Evolutionary conservation across 495 filamentous ascomycete species (phyloP), one percentile per base, ranked within the genome.

Genomic region (Daldinia bambusicola): DNA sequence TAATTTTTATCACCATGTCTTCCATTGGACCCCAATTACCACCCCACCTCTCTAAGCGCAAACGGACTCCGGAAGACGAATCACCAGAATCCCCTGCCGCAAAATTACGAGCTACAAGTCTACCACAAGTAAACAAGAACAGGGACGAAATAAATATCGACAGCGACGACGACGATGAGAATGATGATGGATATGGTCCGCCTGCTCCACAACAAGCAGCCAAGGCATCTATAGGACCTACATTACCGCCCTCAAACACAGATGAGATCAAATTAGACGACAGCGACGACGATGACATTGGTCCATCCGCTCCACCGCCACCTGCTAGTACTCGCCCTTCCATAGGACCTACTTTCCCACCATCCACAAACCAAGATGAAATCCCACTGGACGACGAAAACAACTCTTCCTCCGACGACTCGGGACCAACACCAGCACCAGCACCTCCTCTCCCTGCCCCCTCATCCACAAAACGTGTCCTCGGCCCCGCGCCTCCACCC

Each of bases 11-110:
- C 18, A 16, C 36, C 37, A 87, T 86, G 84, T 60, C 82, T 8
- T 81, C 83, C 2, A 81, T 86, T 30, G 84, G 85, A 10, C 85
- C 85, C 26, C 77, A 83, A 67, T 72, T 87, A 18, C 84, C 85
- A 3, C 80, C 84, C 7, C 83, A 86, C 45, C 80, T 86, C 0
- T 71, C 79, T 55, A 87, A 86, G 71, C 84, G 85, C 57, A 86
- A 86, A 69, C 84, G 84, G 67, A 80, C 77, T 9, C 61, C 78
- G n/a, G 79, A 82, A 53, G 81, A 86, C 48, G 77, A 84, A 34
- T 71, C 77, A 30, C 43, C 64, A 41, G 69, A 55, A 7, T 74
- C 79, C 14, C 83, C 80, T n/a, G 77, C 79, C 10, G 34, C 76
- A 22, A 85, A 85, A 69, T 60, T 75, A 43, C 76, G 55, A 59